Evolutionary conservation across 345 rosid genomes (phyloP).

Genomic region (Populus simonii): DNA sequence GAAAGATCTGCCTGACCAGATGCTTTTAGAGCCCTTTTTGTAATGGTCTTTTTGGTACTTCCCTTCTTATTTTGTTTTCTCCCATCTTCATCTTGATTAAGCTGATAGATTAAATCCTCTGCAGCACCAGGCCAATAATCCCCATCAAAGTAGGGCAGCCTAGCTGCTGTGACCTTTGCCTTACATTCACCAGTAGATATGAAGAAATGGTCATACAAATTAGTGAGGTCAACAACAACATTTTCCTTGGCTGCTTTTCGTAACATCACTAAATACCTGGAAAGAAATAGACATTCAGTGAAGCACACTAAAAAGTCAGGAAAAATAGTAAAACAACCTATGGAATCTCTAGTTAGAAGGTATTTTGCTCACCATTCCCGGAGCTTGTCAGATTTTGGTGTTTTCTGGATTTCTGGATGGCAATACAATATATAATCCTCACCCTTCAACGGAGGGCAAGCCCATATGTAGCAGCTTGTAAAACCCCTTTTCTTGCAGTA

Average conservation of each 20-base stretch:
- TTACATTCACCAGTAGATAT: constrained; percentile 76
- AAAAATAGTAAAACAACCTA: neutral
- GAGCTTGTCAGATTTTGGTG: constrained; percentile 96
- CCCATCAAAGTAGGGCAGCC: constrained; percentile 99
- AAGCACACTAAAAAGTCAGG: neutral
- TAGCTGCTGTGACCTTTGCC: constrained; percentile 94
- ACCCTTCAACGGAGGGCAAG: constrained; percentile 98
- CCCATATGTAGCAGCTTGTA: constrained; percentile 99
- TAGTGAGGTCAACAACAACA: constrained; percentile 78
- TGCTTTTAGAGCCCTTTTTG: constrained; percentile 96
- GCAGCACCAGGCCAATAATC: constrained; percentile 99
- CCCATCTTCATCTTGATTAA: constrained; percentile 93
- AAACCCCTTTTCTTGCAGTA: constrained; percentile 97
- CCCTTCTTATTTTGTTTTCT: constrained; percentile 89
- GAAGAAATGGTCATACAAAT: constrained; percentile 91
- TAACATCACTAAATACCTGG: constrained; percentile 90
- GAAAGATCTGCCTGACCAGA: constrained; percentile 93
- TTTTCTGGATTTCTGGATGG: constrained; percentile 99
- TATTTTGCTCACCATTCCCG: constrained; percentile 79
- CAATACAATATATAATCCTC: constrained; percentile 98
- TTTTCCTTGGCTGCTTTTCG: constrained; percentile 83
- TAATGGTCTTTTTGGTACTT: constrained; percentile 69
- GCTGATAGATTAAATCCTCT: constrained; percentile 84
- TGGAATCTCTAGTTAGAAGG: neutral
- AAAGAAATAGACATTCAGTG: constrained; percentile 6